Evolutionary conservation across 352 stramenopile species (phyloP), one percentile per base, ranked within the genome.

Genomic region (Pythium sukuiense): DNA sequence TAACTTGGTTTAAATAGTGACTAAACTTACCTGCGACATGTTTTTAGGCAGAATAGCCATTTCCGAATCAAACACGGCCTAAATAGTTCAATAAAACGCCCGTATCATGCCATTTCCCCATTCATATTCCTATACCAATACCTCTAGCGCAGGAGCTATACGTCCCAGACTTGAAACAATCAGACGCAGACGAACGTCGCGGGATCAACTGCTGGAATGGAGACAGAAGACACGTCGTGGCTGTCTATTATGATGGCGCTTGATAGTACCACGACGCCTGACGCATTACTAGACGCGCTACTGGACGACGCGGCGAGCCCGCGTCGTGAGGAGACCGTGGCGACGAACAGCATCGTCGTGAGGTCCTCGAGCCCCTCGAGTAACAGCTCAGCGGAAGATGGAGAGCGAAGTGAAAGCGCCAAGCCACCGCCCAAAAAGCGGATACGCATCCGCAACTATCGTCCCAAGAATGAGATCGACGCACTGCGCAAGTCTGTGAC

Each of bases 391-490:
- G 33, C 48, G 30, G 24, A 14, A 13, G 48, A 55, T 32, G 30
- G 48, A 4, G 48, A 55, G 24, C 14, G 7, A 18, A 9, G 27
- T 29, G 16, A 9, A 39, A 13, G 26, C n/a, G 11, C 35, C 5
- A 41, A 41, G 35, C 35, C 35, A 2, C 35, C 57, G 26, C 32
- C 43, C 5, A 29, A 32, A 7, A 63, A 55, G 45, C 57, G 57
- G 8, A 63, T 49, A n/a, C 57, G 57, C 30, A 45, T 63, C 30
- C 57, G 57, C 7, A 24, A 37, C 57, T 56, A 46, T 3, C 18
- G 57, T 11, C 57, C 57, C 5, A 30, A 30, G 14, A 46, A 63
- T 12, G 57, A 63, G 57, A 63, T 63, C 57, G 43, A 56, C 7
- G 43, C 30, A 20, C 45, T 63, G 41, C 57, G 57, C 6, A 39